These are phyloP conservation scores for Chionographis japonica DNA, from an alignment of 106 monocot species.

Conservation along the genomic window DNA sequence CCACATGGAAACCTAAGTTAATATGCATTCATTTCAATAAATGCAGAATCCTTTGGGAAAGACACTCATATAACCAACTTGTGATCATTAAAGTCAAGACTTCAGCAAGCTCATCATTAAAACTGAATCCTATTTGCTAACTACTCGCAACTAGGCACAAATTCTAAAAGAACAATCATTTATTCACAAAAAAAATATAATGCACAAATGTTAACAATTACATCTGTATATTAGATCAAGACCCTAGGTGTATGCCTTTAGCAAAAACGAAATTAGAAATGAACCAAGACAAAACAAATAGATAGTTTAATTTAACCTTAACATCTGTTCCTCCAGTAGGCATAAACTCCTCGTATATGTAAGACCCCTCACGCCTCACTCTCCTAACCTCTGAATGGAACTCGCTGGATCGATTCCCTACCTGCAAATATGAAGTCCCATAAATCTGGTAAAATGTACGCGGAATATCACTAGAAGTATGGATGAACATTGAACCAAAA, in stretches of 20 bases:
- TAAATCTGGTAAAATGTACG: too few species aligned
- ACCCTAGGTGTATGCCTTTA: background rate
- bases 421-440: conserved; percentile 25
- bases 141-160: too few species aligned
- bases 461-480: too few species aligned
- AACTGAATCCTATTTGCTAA: too few species aligned
- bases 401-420: conserved; percentile 96
- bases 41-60: too few species aligned
- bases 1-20: too few species aligned
- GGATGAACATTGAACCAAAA: too few species aligned
- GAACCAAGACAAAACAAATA: background rate
- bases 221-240: background rate
- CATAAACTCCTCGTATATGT: conserved; percentile 99
- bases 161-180: too few species aligned
- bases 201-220: background rate
- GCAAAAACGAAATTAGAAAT: background rate
- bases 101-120: too few species aligned
- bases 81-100: too few species aligned
- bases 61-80: too few species aligned
- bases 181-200: background rate
- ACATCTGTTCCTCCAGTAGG: conserved; percentile 99
- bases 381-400: conserved; percentile 96
- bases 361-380: conserved; percentile 93
- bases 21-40: too few species aligned
- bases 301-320: conserved; percentile 46